Conservation (phyloP, 2,329 filamentous ascomycete species). For the Tympanopsis confertula region DNA sequence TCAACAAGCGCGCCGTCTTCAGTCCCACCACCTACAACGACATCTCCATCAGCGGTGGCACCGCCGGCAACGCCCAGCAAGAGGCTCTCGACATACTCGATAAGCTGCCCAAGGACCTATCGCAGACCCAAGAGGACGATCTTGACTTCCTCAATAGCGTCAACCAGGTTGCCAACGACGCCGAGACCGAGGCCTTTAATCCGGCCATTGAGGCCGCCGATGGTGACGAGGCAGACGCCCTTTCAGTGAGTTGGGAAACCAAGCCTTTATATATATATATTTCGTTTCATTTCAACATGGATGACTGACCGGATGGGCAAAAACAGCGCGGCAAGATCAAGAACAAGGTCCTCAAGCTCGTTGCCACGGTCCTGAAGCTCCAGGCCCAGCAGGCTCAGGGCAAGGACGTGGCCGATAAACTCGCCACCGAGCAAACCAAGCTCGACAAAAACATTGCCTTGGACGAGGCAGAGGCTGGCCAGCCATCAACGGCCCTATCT, state of each 20-base stretch:
- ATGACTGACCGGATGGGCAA: background rate
- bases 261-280: conserved; percentile 6
- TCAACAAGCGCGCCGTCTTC: conserved; percentile 32
- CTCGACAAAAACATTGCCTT: conserved; percentile 37
- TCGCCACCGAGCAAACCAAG: conserved; percentile 35
- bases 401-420: conserved; percentile 26
- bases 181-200: conserved; percentile 40
- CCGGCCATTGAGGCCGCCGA: conserved; percentile 34
- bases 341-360: conserved; percentile 49
- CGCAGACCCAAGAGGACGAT: conserved; percentile 31
- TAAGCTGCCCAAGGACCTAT: conserved; percentile 25
- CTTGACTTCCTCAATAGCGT: conserved; percentile 35
- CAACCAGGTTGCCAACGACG: conserved; percentile 38
- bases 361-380: conserved; percentile 35
- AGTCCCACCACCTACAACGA: conserved; percentile 24
- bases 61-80: conserved; percentile 29
- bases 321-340: conserved; percentile 39
- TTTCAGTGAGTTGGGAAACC: conserved; percentile 22
- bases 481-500: conserved; percentile 24
- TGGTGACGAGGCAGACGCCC: conserved; percentile 31
- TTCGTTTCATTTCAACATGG: background rate
- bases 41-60: conserved; percentile 33
- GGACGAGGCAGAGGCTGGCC: conserved; percentile 33
- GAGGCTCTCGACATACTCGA: conserved; percentile 27
- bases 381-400: conserved; percentile 38